Evolutionary conservation across 2,329 filamentous ascomycete species (phyloP).

Genomic region (Aspergillus sergii): DNA sequence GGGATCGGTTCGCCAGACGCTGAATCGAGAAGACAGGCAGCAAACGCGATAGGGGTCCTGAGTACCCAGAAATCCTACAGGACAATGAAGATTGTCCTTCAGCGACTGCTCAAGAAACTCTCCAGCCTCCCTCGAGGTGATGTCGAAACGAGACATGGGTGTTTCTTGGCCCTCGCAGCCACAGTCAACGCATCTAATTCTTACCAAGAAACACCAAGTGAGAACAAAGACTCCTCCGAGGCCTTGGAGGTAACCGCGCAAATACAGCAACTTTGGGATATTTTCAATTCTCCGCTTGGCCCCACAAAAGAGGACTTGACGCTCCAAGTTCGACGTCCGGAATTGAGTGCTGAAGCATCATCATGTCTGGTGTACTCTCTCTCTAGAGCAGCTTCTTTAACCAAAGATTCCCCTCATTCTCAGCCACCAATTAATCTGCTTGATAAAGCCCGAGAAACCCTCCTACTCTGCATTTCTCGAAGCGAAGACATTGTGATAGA

Average conservation of each 20-base stretch:
- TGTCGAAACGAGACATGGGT: conserved; percentile 48
- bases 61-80: conserved; percentile 37
- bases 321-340: conserved; percentile 41
- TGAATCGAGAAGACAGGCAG: conserved; percentile 71
- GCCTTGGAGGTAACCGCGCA: conserved; percentile 29
- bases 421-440: conserved; percentile 27
- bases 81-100: conserved; percentile 33
- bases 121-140: conserved; percentile 42
- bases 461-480: conserved; percentile 44
- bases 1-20: conserved; percentile 81
- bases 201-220: conserved; percentile 18
- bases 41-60: conserved; percentile 64
- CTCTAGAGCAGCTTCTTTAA: conserved; percentile 27
- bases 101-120: conserved; percentile 37
- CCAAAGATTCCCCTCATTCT: conserved; percentile 10
- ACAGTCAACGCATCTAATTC: conserved; percentile 38
- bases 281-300: conserved; percentile 36
- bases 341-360: conserved; percentile 45
- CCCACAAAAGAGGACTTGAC: conserved; percentile 44
- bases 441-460: conserved; percentile 33
- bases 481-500: conserved; percentile 45
- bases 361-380: conserved; percentile 44
- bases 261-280: conserved; percentile 40
- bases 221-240: conserved; percentile 24
- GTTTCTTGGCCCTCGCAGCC: conserved; percentile 44